Conservation (phyloP, 495 filamentous ascomycete genomes). For the Talaromyces adpressus region DNA sequence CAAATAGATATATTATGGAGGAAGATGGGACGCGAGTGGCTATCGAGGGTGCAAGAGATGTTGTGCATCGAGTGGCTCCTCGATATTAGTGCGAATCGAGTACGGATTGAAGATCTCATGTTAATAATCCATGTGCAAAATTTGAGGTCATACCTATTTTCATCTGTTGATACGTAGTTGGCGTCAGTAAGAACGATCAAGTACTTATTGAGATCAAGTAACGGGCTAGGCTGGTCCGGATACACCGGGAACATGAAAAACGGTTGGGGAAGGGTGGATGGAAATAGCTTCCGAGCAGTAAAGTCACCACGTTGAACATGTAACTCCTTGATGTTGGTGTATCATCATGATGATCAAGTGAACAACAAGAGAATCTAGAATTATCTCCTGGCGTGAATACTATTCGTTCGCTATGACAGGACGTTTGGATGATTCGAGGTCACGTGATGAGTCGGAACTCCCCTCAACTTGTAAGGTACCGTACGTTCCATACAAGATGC, state of each 20-base stretch:
- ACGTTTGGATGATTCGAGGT: neutral
- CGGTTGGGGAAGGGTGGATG: neutral
- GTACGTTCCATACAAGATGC: neutral
- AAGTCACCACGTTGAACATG: neutral
- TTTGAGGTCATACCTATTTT: neutral
- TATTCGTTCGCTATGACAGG: neutral
- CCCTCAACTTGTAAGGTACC: neutral
- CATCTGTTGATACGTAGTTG: neutral
- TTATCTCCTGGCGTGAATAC: neutral
- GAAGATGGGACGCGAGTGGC: conserved; percentile 25
- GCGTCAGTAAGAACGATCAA: too few relatives aligned
- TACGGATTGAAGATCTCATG: neutral
- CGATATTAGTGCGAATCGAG: neutral
- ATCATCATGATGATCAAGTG: neutral
- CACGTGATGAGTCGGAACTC: neutral
- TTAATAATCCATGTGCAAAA: neutral
- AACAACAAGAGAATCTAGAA: neutral
- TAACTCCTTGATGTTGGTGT: neutral
- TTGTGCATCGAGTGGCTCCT: conserved; percentile 23
- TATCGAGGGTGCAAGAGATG: conserved; percentile 22
- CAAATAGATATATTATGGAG: conserved; percentile 32
- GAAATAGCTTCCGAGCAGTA: neutral
- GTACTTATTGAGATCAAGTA: too few relatives aligned
- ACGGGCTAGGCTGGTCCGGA: conserved; percentile 5
- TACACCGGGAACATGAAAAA: neutral